Evolutionary conservation across 495 filamentous ascomycete genomes (phyloP), one percentile per base, ranked within the genome.

Genomic region (Penicillium arizonense): DNA sequence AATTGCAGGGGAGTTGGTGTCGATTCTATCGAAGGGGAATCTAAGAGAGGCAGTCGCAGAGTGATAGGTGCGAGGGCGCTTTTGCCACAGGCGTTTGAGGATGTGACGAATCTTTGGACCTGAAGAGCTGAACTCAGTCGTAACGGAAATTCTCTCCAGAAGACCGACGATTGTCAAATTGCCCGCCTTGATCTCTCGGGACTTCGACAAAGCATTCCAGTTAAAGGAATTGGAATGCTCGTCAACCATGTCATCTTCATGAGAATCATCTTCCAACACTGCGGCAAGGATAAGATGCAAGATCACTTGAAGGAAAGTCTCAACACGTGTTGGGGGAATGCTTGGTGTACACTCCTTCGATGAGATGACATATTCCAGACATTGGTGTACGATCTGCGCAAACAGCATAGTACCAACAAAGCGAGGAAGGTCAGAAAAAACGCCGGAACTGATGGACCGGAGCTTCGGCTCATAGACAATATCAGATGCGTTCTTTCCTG

Each of bases 381-480:
- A 88, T 68, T 93, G 92, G 67, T 90, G 93, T 32, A 96, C 84
- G 45, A 97, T 82, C 65, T 97, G 93, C 4, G 87, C 86, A 62
- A 99, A 99, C 50, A 97, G 75, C 42, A 86, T 80, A 5, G 87
- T 92, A 54, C 77, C 75, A 3, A 91, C 96, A 56, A 97, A 96
- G 10, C 76, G 72, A 7, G 87, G 71, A 20, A 97, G 80, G 44
- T 85, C 76, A 5, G 81, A 74, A 64, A 96, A 99, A 1, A 85
- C 77, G 10, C 91, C 91, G 0, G 83, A 82, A 6, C 78, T 70
- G 44, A 97, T 91, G 37, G 83, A 81, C n/a, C 83, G 84, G 21
- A 96, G 76, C 53, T 84, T 91, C 3, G 94, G 91, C 68, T 97
- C 93, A 64, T 87, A 96, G n/a, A 97, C 92, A 56, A 97, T 85